Base-by-base conservation (phyloP, 495 filamentous ascomycete genomes). In the Mytilinidion resinicola region DNA sequence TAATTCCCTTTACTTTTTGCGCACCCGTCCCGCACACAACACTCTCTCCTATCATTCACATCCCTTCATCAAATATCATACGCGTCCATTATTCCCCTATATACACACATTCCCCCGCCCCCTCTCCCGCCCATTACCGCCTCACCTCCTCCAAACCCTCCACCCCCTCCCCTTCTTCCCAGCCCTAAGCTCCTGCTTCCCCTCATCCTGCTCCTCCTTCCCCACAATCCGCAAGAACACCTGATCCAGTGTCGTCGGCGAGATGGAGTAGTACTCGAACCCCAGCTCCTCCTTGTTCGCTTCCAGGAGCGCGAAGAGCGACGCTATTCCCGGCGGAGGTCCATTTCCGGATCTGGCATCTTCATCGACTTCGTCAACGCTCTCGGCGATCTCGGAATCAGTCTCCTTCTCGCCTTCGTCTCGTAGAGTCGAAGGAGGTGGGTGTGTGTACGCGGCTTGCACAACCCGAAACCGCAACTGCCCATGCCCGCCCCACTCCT, bases 151-250 rank as follows among this genome's bases (percentile, higher is more conserved):
- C 35, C 36, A 49, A 5, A 35, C 33, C 53, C 48, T 49, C 30
- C 37, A 49, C 50, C 42, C n/a, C 19, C 39, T 51, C 6, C 25
- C 25, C 25, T 30, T 30, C 49, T 36, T n/a, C 14, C 50, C n/a
- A 20, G 20, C 36, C 43, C 37, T 63, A 3, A 19, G 4, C 3
- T 17, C 21, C 42, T n/a, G 34, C 14, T 57, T 41, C 17, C 11
- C 41, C 2, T 66, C 59, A 21, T 60, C 60, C 51, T 62, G 60
- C 20, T 88, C 85, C 74, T 95, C 90, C 71, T 92, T 90, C 10
- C 83, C 82, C 0, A 95, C 89, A 61, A 95, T 90, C 25, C 73
- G 80, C 73, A 96, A 73, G 72, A 95, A 96, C 0, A 96, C 89
- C 74, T 95, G 86, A 73, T 95, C 90, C 60, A 95, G 74, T 33